Conservation (phyloP, 2,329 filamentous ascomycete species). For the Scedosporium apiospermum region DNA sequence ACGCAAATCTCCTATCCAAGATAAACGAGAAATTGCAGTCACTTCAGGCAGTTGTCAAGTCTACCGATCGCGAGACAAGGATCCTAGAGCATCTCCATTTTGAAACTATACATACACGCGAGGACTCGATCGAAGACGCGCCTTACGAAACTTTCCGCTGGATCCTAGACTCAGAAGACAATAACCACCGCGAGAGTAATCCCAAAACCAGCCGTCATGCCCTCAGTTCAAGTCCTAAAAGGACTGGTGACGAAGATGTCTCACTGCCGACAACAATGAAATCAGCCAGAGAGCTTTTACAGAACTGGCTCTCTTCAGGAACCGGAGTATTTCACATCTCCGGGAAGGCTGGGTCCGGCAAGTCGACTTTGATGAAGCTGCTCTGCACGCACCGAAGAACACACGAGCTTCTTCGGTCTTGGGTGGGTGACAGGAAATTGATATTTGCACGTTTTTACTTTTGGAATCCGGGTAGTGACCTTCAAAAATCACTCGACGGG, state of each 20-base stretch:
- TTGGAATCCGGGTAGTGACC: constrained; percentile 6
- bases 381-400: constrained; percentile 1
- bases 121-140: not conserved
- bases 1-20: no score
- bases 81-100: constrained; percentile 1
- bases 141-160: not conserved
- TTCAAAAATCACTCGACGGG: constrained; percentile 6
- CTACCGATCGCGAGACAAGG: not conserved
- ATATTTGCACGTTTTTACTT: constrained; percentile 8
- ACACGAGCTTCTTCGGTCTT: not conserved
- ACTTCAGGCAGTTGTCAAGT: not conserved
- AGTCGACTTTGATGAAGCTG: constrained; percentile 9
- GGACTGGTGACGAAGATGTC: no score
- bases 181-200: no score
- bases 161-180: not conserved
- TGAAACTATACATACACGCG: not conserved
- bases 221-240: no score
- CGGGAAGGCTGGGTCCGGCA: constrained; percentile 8
- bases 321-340: constrained; percentile 7
- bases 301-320: constrained; percentile 4
- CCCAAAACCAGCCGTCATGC: no score
- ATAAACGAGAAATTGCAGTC: not conserved
- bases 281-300: not conserved
- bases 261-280: no score
- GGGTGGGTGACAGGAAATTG: not conserved